A percentile compares a stretch with the other conserved stretches of the same genome.
phyloP scores from a whole-genome alignment of 257 asterid genomes.

The Jasminum sambac region DNA sequence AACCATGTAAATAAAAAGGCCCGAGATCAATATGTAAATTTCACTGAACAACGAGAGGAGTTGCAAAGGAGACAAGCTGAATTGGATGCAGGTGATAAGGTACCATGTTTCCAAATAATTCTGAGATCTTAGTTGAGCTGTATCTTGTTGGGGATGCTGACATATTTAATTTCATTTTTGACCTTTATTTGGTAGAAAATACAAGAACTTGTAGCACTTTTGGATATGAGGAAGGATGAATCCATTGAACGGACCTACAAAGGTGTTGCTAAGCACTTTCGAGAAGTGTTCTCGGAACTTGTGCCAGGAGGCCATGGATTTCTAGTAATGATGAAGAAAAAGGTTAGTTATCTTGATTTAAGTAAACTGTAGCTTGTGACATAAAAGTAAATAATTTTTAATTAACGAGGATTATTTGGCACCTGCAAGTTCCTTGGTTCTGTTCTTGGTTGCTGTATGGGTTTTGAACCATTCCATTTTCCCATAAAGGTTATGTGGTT shows the following conservation, averaged over 20 bases:
- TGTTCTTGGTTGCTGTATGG: slow-evolving; percentile 10
- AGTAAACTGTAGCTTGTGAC: slow-evolving; percentile 9
- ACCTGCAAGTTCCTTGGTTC: slow-evolving; percentile 18
- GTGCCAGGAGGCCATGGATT: slow-evolving; percentile 98
- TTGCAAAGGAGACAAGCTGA: slow-evolving; percentile 95
- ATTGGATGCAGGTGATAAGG: slow-evolving; percentile 97
- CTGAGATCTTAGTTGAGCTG: slow-evolving; percentile 17
- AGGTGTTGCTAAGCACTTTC: slow-evolving; percentile 96
- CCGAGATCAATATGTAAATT: slow-evolving; percentile 93
- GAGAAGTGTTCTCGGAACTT: slow-evolving; percentile 94
- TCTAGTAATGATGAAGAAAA: slow-evolving; percentile 94
- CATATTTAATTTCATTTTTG: slow-evolving; percentile 21
- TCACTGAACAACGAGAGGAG: slow-evolving; percentile 95
- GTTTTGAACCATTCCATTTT: not conserved
- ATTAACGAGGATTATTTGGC: slow-evolving; percentile 13
- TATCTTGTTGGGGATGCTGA: slow-evolving; percentile 16
- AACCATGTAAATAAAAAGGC: slow-evolving; percentile 99
- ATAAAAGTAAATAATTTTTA: not conserved
- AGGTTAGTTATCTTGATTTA: slow-evolving; percentile 52
- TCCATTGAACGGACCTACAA: slow-evolving; percentile 97
- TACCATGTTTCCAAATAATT: slow-evolving; percentile 29
- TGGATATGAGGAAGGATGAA: slow-evolving; percentile 99
- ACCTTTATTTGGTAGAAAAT: slow-evolving; percentile 67
- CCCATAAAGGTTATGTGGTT: not conserved
- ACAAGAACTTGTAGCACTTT: slow-evolving; percentile 83